A percentile compares a stretch with the other conserved stretches of the same genome.
phyloP scores from a whole-genome alignment of 305 asterid genomes.

The Petunia hybrid region DNA sequence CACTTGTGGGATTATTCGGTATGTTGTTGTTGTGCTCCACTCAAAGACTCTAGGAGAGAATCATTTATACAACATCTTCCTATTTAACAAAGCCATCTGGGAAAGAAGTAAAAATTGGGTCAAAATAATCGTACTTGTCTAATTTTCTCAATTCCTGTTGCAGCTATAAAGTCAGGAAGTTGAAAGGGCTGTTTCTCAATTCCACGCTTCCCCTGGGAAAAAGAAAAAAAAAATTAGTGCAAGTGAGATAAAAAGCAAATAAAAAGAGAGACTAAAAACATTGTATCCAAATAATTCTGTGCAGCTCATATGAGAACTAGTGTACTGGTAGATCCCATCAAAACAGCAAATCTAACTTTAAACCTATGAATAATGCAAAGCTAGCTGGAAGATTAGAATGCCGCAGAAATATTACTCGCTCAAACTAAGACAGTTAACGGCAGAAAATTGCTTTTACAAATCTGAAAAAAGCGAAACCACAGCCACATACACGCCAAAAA shows the following conservation, averaged over 20 bases:
- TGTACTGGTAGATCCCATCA: conserved; percentile 22
- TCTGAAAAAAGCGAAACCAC: conserved; percentile 18
- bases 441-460: neutral
- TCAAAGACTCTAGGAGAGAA: neutral
- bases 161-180: conserved; percentile 98
- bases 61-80: conserved; percentile 6
- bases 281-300: neutral
- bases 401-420: conserved; percentile 21
- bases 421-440: conserved; percentile 22
- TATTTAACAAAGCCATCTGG: neutral
- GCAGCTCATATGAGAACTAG: neutral
- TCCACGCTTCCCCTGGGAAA: conserved; percentile 91
- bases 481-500: conserved; percentile 29
- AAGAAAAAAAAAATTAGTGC: conserved; percentile 44
- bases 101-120: conserved; percentile 30
- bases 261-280: neutral
- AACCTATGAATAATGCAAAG: conserved; percentile 13
- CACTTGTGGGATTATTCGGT: no score
- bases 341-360: conserved; percentile 18
- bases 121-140: conserved; percentile 71
- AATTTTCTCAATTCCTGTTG: conserved; percentile 96
- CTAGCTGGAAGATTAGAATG: conserved; percentile 28
- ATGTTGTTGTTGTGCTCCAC: no score
- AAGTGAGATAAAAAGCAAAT: conserved; percentile 47
- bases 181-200: conserved; percentile 95